phyloP scores from a whole-genome alignment of 148 eudicot genomes.

The Rhododendron ferrugineum region DNA sequence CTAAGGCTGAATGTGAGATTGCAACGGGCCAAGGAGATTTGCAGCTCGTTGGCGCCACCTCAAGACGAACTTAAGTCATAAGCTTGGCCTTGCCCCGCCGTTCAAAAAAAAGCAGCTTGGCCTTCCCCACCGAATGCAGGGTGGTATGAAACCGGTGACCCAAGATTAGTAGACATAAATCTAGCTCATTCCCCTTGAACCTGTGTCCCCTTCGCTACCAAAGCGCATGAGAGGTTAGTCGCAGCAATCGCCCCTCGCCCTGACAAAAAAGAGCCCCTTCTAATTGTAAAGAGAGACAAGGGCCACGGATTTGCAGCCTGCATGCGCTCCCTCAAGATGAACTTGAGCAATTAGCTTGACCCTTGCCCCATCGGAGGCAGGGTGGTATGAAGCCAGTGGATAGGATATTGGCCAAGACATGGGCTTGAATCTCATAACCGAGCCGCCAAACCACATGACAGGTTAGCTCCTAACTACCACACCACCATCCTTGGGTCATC shows the following conservation, averaged over 20 bases:
- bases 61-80: too few species aligned
- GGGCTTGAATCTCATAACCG: not conserved
- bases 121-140: too few species aligned
- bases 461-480: not conserved
- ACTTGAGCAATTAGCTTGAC: not conserved
- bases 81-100: too few species aligned
- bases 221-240: not conserved
- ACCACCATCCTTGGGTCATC: not conserved
- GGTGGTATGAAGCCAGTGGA: not conserved
- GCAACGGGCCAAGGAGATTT: too few species aligned
- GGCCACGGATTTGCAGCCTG: not conserved
- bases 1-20: too few species aligned
- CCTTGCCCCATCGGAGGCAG: not conserved
- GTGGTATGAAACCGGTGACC: not conserved
- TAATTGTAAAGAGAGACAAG: not conserved
- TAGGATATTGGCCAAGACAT: not conserved
- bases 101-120: too few species aligned
- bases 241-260: not conserved
- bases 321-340: not conserved
- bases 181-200: not conserved
- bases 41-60: too few species aligned
- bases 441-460: not conserved
- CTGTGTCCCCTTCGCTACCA: not conserved
- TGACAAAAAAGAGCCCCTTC: not conserved
- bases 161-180: too few species aligned